phyloP scores from a whole-genome alignment of 305 asterid species.

The Striga hermonthica region DNA sequence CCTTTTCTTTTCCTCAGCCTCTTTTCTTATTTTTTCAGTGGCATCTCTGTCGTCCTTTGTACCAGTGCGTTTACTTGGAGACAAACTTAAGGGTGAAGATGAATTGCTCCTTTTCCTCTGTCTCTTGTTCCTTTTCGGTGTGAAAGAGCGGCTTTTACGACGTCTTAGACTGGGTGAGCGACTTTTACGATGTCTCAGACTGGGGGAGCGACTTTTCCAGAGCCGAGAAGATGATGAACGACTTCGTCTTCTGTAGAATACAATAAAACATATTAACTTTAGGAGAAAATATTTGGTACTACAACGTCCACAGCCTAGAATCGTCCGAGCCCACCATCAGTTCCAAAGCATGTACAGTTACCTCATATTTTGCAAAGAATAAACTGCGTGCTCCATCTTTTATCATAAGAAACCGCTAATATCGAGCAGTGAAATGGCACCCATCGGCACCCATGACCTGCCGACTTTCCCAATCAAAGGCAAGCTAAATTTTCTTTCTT shows the following conservation, averaged over 20 bases:
- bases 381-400: constrained; percentile 92
- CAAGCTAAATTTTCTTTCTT: constrained; percentile 58
- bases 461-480: constrained; percentile 76
- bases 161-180: constrained; percentile 65
- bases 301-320: constrained; percentile 38
- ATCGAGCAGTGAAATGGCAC: constrained; percentile 83
- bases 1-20: constrained; percentile 90
- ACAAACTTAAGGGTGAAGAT: constrained; percentile 50
- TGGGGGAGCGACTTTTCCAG: constrained; percentile 47
- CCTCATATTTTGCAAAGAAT: constrained; percentile 92
- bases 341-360: constrained; percentile 69
- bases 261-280: constrained; percentile 49
- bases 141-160: constrained; percentile 67
- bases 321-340: constrained; percentile 46
- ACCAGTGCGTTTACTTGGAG: constrained; percentile 52
- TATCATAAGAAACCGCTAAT: constrained; percentile 84
- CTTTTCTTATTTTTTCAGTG: constrained; percentile 64
- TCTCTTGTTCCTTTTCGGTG: constrained; percentile 57
- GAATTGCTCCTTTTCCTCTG: constrained; percentile 58
- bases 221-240: constrained; percentile 63
- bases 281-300: constrained; percentile 33
- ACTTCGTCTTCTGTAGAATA: constrained; percentile 76
- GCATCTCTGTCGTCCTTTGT: constrained; percentile 65
- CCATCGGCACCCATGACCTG: constrained; percentile 88
- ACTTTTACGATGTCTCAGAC: constrained; percentile 56